Percentiles rank a stretch among this genome's conserved stretches.
phyloP scores from a whole-genome alignment of 352 stramenopile genomes.

The Globisporangium radiosum region DNA sequence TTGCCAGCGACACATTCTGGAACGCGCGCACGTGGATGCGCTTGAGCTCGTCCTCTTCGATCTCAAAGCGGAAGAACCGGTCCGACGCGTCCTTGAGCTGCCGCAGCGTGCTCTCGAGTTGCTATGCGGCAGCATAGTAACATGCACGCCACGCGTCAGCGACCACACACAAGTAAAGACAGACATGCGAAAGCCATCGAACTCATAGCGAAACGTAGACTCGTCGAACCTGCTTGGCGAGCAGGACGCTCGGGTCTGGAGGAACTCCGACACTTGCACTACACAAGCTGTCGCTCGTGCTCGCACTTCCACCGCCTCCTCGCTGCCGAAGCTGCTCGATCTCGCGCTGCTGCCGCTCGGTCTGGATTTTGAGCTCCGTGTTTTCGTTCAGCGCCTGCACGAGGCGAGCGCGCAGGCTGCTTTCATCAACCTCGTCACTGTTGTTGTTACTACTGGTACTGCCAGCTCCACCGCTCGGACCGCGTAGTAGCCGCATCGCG shows the following conservation, averaged over 20 bases:
- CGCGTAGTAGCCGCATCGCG: constrained; percentile 40
- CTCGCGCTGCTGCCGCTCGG: constrained; percentile 53
- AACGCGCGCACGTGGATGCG: constrained; percentile 52
- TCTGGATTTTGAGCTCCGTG: constrained; percentile 51
- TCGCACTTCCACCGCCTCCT: constrained; percentile 39
- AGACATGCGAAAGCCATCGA: no score
- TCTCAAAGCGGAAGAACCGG: constrained; percentile 91
- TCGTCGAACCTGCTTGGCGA: constrained; percentile 25
- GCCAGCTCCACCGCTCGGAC: constrained; percentile 6
- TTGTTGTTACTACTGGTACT: constrained; percentile 16
- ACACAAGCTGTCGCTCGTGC: constrained; percentile 24
- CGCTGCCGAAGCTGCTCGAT: constrained; percentile 32
- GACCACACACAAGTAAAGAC: no score
- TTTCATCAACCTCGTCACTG: constrained; percentile 18
- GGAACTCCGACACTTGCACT: constrained; percentile 1
- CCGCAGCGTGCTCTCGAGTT: constrained; percentile 53
- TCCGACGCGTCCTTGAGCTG: constrained; percentile 76
- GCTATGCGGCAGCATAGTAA: constrained; percentile 15
- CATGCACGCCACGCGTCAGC: neutral
- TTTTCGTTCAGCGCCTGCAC: constrained; percentile 61
- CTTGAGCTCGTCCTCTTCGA: constrained; percentile 90
- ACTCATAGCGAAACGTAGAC: neutral
- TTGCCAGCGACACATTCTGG: constrained; percentile 7
- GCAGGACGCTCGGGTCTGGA: constrained; percentile 14
- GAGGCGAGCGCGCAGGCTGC: constrained; percentile 27